Evolutionary conservation across 345 rosid species (phyloP).

Genomic region (Brassica juncea): DNA sequence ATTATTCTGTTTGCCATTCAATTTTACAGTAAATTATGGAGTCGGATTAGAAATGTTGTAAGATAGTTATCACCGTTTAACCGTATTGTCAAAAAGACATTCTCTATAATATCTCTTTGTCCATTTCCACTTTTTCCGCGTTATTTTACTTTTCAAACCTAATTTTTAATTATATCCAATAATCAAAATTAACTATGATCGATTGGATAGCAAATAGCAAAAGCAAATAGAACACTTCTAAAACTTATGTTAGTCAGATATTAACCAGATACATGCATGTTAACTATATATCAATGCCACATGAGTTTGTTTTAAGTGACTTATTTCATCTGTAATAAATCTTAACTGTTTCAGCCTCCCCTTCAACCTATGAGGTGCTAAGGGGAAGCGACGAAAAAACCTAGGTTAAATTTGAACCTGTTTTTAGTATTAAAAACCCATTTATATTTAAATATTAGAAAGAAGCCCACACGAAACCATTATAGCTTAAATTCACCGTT

Average conservation of each 20-base stretch:
- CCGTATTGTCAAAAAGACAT: slow-evolving; percentile 28
- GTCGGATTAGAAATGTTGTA: too few relatives aligned
- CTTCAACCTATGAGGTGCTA: too few relatives aligned
- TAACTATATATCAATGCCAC: background rate
- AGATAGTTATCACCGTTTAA: slow-evolving; percentile 39
- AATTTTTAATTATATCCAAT: background rate
- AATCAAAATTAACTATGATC: background rate
- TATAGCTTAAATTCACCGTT: too few relatives aligned
- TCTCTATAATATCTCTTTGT: slow-evolving; percentile 8
- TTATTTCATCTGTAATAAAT: too few relatives aligned
- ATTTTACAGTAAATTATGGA: too few relatives aligned
- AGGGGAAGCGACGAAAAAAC: too few relatives aligned
- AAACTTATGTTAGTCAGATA: background rate
- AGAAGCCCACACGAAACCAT: too few relatives aligned
- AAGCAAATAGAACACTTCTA: background rate
- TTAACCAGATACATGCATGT: background rate
- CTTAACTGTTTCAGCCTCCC: too few relatives aligned
- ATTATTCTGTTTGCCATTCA: too few relatives aligned
- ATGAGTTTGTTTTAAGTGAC: background rate
- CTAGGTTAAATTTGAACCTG: too few relatives aligned
- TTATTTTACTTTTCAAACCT: slow-evolving; percentile 34
- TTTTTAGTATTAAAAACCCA: too few relatives aligned
- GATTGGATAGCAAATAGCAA: background rate
- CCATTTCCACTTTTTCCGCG: slow-evolving; percentile 28
- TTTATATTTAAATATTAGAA: too few relatives aligned